phyloP scores from a whole-genome alignment of 164 flowering plant species.

The Aristolochia contorta region DNA sequence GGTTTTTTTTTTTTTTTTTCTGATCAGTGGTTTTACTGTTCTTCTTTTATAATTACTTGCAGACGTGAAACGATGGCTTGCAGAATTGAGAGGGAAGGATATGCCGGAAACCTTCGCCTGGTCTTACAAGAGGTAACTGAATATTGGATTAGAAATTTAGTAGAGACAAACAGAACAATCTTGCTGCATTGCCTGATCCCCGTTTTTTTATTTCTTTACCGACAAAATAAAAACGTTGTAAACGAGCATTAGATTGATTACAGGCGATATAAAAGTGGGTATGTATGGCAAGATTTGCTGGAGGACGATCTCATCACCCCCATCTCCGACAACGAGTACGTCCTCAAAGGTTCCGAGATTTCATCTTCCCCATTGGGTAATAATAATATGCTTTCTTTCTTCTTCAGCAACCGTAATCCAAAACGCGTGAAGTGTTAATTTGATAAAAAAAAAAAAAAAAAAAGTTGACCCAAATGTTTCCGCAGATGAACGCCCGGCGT shows the following conservation, averaged over 20 bases:
- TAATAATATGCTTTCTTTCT: not conserved
- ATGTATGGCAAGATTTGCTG: slow-evolving; percentile 69
- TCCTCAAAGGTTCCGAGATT: slow-evolving; percentile 59
- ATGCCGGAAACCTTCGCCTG: slow-evolving; percentile 73
- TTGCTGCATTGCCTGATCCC: too few species aligned
- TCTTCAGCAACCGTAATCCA: not conserved
- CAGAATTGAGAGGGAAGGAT: slow-evolving; percentile 63
- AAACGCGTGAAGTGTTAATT: too few species aligned
- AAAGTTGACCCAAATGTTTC: too few species aligned
- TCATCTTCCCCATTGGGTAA: slow-evolving; percentile 3
- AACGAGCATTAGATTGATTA: too few species aligned
- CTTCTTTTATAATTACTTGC: too few species aligned
- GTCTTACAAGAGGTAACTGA: slow-evolving; percentile 65
- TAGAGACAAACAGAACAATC: too few species aligned
- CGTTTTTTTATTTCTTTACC: too few species aligned
- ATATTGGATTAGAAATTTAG: not conserved
- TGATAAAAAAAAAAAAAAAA: too few species aligned
- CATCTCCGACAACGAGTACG: slow-evolving; percentile 56
- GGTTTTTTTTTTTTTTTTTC: too few species aligned
- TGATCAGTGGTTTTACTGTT: too few species aligned
- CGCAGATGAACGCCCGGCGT: not conserved
- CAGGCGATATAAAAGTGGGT: slow-evolving; percentile 64
- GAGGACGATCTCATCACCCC: slow-evolving; percentile 71
- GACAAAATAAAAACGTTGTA: too few species aligned
- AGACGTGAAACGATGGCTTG: slow-evolving; percentile 84